Evolutionary conservation across 2,329 filamentous ascomycete species (phyloP), one percentile per base, ranked within the genome.

Genomic region (Aspergillus novofumigatus): DNA sequence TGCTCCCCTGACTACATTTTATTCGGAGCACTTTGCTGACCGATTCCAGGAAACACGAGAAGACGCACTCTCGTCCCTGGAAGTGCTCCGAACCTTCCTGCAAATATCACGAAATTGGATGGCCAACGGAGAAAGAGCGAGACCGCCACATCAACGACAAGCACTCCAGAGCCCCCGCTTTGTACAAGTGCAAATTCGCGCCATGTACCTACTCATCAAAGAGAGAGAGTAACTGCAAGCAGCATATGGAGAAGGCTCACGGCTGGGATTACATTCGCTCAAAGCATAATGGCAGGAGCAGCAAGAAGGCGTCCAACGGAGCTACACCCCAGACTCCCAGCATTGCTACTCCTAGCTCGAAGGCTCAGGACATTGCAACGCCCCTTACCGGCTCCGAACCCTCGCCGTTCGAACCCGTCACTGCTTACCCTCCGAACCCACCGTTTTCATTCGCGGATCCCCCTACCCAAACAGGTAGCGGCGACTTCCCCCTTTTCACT

Each of bases 181-280:
- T 95, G 78, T 96, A 86, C 75, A 86, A 90, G 77, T 99, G 94
- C 77, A 77, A 86, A 50, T 97, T 84, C 76, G 82, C 86, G 66
- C 88, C 88, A 25, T 97, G 94, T 81, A 86, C 90, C 0, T 97
- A 97, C 79, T 89, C 91, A 69, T 96, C 92, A 10, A 97, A 97
- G 81, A 88, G 92, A 58, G 90, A 96, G 78, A 94, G 90, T 61
- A 97, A 97, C 75, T 95, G 91, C 83, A 97, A 97, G 74, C 93
- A 97, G 75, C 92, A 97, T 77, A 97, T 97, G 92, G 93, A 97
- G 79, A 97, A 97, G 76, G 89, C 91, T 0, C 92, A 97, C 69
- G 87, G 88, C 57, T 96, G 91, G 89, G 81, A 82, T n/a, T 97
- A 97, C 66, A 83, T 92, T 55, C 89, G 93, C 62, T 93, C 91